These are phyloP conservation scores for Vitis cinerea DNA, from an alignment of 164 flowering plant species.

Conservation along the genomic window DNA sequence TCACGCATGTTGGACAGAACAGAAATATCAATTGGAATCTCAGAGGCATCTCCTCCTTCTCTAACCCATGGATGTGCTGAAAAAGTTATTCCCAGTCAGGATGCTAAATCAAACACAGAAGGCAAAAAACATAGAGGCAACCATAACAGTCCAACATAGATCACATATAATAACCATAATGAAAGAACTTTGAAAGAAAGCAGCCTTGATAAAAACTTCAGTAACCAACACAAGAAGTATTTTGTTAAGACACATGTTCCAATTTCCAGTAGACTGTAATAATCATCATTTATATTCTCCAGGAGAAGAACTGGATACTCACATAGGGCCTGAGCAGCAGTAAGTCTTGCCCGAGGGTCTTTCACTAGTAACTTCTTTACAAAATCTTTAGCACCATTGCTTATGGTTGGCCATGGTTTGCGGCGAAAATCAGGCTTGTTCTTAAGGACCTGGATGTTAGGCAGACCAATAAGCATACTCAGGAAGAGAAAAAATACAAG, in stretches of 20 bases:
- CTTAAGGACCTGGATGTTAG: conserved; percentile 60
- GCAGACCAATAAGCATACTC: not conserved
- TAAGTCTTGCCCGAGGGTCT: conserved; percentile 90
- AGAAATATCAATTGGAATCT: conserved; percentile 94
- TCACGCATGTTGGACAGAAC: conserved; percentile 88
- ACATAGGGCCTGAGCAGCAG: conserved; percentile 99
- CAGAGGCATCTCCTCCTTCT: conserved; percentile 97
- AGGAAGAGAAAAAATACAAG: not conserved
- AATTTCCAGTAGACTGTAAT: not conserved
- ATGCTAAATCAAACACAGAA: not conserved
- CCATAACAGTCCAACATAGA: too few relatives aligned
- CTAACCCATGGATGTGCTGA: conserved; percentile 98
- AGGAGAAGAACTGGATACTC: conserved; percentile 27
- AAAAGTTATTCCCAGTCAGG: conserved; percentile 12
- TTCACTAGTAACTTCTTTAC: conserved; percentile 86
- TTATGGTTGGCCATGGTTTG: conserved; percentile 97
- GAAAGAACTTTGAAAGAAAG: not conserved
- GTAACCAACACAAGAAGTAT: not conserved
- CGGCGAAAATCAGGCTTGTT: conserved; percentile 95
- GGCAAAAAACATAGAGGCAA: too few relatives aligned
- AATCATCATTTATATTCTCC: not conserved
- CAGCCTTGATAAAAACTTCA: not conserved
- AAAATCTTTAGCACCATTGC: conserved; percentile 89
- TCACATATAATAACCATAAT: not conserved
- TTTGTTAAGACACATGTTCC: too few relatives aligned